phyloP scores from a whole-genome alignment of 345 rosid genomes.

The Acer yangbiense region DNA sequence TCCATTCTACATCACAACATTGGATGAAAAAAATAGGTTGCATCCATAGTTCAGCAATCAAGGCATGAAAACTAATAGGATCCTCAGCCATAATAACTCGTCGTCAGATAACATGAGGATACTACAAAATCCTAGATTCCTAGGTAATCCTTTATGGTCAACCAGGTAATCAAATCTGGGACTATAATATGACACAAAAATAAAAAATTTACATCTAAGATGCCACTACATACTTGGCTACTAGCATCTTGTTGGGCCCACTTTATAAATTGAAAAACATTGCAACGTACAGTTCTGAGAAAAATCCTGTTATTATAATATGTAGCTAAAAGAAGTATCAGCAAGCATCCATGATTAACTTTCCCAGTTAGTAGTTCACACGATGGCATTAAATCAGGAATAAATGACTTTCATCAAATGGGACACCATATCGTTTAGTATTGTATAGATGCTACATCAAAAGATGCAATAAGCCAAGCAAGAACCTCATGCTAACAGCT shows the following conservation, averaged over 20 bases:
- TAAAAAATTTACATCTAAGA: too few relatives aligned
- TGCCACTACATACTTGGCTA: too few relatives aligned
- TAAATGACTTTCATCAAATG: not conserved
- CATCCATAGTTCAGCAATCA: not conserved
- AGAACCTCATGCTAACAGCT: not conserved
- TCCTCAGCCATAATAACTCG: not conserved
- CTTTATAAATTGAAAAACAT: too few relatives aligned
- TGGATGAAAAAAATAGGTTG: not conserved
- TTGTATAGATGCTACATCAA: not conserved
- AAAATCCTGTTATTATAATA: not conserved
- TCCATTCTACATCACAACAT: not conserved
- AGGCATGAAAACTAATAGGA: not conserved
- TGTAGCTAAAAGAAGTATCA: not conserved
- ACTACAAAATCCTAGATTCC: not conserved
- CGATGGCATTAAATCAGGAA: not conserved
- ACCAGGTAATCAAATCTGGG: too few relatives aligned
- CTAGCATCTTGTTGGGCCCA: too few relatives aligned
- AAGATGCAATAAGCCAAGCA: not conserved
- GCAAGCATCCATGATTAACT: not conserved
- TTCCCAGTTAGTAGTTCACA: not conserved
- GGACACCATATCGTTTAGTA: not conserved
- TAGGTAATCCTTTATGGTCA: not conserved
- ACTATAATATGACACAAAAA: too few relatives aligned
- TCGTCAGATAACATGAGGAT: not conserved
- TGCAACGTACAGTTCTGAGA: not conserved